These are phyloP conservation scores for Reticulomyxa filosa DNA, from an alignment of 78 protist species.

Conservation along the genomic window DNA sequence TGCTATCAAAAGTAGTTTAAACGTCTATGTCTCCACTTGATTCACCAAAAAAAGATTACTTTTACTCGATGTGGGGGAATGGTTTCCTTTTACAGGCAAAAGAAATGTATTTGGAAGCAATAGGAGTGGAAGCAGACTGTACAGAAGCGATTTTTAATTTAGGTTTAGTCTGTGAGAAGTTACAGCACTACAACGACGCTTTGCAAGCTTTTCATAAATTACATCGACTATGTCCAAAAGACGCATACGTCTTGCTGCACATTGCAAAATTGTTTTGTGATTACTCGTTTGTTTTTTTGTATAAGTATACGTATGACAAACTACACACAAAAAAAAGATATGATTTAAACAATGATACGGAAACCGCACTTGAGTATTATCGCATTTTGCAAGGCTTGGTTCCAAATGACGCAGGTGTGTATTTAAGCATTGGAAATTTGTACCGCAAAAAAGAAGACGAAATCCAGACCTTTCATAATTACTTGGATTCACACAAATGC, in stretches of 20 bases:
- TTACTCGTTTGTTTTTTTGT: too few species aligned
- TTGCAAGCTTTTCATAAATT: conserved; percentile 24
- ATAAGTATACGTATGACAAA: too few species aligned
- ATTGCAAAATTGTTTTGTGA: too few species aligned
- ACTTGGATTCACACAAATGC: conserved; percentile 15
- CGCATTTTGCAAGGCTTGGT: conserved; percentile 7
- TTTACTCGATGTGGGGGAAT: too few species aligned
- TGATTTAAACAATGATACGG: background rate
- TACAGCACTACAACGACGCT: conserved; percentile 21
- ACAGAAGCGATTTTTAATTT: conserved; percentile 51
- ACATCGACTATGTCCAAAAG: conserved; percentile 10
- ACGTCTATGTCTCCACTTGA: too few species aligned
- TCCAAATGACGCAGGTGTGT: conserved; percentile 37
- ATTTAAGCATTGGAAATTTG: background rate
- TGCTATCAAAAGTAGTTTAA: too few species aligned
- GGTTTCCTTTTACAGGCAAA: conserved; percentile 8
- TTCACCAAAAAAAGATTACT: too few species aligned
- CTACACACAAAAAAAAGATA: too few species aligned
- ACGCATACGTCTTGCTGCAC: conserved; percentile 27
- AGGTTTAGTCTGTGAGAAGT: conserved; percentile 17
- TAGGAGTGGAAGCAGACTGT: conserved; percentile 43
- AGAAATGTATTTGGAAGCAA: conserved; percentile 31
- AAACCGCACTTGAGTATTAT: conserved; percentile 21
- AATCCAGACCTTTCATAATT: conserved; percentile 30
- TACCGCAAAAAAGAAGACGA: conserved; percentile 24